A percentile compares a stretch with the other conserved stretches of the same genome.
Evolutionary conservation across 2,329 filamentous ascomycete genomes (phyloP).

Genomic region (Neonectria punicea): DNA sequence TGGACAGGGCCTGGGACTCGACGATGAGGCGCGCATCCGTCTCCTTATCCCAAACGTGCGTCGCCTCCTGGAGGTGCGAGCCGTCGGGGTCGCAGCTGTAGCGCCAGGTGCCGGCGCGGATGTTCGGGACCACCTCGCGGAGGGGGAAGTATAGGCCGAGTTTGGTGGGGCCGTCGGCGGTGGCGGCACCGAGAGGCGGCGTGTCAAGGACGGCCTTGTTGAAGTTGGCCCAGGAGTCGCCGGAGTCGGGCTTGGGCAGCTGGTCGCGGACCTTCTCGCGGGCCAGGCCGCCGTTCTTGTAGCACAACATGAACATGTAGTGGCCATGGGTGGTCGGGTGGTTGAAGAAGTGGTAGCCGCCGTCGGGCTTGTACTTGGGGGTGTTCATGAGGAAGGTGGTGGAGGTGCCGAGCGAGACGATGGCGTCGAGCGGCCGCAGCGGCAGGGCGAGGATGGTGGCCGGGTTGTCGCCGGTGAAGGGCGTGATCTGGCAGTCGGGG

Average conservation of each 20-base stretch:
- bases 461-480: conserved; percentile 96
- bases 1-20: conserved; percentile 93
- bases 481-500: conserved; percentile 77
- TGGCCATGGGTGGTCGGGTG: conserved; percentile 89
- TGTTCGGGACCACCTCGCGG: conserved; percentile 94
- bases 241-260: conserved; percentile 66
- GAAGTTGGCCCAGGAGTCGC: conserved; percentile 79
- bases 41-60: conserved; percentile 57
- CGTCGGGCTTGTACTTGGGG: conserved; percentile 87
- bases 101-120: conserved; percentile 86
- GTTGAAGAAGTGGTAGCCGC: conserved; percentile 97
- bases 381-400: conserved; percentile 99
- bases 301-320: conserved; percentile 99
- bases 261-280: conserved; percentile 89
- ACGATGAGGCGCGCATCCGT: conserved; percentile 88
- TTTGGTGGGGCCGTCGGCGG: conserved; percentile 69
- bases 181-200: conserved; percentile 73
- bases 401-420: conserved; percentile 93
- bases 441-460: conserved; percentile 93
- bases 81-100: conserved; percentile 72
- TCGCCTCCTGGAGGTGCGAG: conserved; percentile 55
- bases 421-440: conserved; percentile 87
- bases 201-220: conserved; percentile 77
- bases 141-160: conserved; percentile 95
- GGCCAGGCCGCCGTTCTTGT: conserved; percentile 96